phyloP scores from a whole-genome alignment of 768 basidiomycete genomes.

The Boletus reticulatus region DNA sequence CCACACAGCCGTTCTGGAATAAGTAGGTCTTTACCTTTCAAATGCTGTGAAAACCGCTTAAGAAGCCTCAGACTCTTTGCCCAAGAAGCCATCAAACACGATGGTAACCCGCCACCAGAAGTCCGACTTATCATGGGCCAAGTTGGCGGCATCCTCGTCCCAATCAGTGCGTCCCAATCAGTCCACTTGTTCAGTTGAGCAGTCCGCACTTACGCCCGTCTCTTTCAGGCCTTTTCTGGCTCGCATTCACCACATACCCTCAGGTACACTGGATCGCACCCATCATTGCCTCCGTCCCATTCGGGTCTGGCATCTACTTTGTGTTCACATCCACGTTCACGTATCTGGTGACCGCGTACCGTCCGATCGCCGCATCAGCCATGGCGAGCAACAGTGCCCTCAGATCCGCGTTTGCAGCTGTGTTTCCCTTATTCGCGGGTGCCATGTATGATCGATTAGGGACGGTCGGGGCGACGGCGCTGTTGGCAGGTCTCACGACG shows the following conservation, averaged over 20 bases:
- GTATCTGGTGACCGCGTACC: constrained; percentile 51
- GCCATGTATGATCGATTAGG: constrained; percentile 55
- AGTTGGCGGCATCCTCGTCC: constrained; percentile 63
- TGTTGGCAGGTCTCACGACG: constrained; percentile 63
- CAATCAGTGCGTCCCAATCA: constrained; percentile 44
- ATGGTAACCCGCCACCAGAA: constrained; percentile 61
- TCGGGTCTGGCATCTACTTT: constrained; percentile 57
- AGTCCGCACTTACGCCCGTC: background rate
- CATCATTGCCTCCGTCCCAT: constrained; percentile 43
- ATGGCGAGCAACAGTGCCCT: constrained; percentile 64
- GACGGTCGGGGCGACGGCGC: constrained; percentile 67
- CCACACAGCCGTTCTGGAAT: constrained; percentile 47
- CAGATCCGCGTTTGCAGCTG: constrained; percentile 46
- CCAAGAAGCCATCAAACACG: constrained; percentile 36
- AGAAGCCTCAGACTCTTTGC: constrained; percentile 34
- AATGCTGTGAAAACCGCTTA: background rate
- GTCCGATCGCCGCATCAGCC: constrained; percentile 55
- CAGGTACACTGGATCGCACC: constrained; percentile 48
- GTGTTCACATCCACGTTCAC: constrained; percentile 70
- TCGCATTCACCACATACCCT: constrained; percentile 53
- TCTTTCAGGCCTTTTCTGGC: constrained; percentile 44
- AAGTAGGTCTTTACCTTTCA: constrained; percentile 12
- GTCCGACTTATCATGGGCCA: constrained; percentile 63
- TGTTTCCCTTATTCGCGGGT: constrained; percentile 52
- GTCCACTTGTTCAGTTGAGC: background rate